Percentiles rank a stretch among this genome's conserved stretches.
phyloP scores from a whole-genome alignment of 495 filamentous ascomycete species.

The Penicillium bialowiezense region DNA sequence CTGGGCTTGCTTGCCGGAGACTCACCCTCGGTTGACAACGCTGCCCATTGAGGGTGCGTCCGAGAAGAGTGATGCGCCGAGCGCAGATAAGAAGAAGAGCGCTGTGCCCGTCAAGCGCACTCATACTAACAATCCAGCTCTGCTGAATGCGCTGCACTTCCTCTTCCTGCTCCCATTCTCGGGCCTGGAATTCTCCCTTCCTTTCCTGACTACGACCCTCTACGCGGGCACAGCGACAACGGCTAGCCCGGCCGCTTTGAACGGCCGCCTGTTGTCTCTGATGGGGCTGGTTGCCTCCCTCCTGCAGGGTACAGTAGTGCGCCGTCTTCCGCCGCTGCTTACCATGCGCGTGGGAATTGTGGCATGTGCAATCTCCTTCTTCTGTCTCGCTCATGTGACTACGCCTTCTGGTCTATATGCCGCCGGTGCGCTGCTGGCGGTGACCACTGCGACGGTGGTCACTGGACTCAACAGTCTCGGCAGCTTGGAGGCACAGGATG shows the following conservation, averaged over 20 bases:
- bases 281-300: slow-evolving; percentile 90
- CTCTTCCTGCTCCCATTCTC: slow-evolving; percentile 94
- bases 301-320: slow-evolving; percentile 81
- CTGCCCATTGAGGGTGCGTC: slow-evolving; percentile 24
- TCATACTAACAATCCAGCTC: slow-evolving; percentile 73
- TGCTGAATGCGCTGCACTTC: slow-evolving; percentile 88
- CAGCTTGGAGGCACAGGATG: slow-evolving; percentile 79
- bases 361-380: slow-evolving; percentile 75
- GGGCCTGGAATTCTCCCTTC: slow-evolving; percentile 89
- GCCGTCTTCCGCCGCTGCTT: slow-evolving; percentile 72
- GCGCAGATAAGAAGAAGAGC: slow-evolving; percentile 11
- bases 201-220: slow-evolving; percentile 94
- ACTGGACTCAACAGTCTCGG: slow-evolving; percentile 88
- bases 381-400: slow-evolving; percentile 66
- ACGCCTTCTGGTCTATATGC: slow-evolving; percentile 68
- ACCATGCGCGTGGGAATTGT: slow-evolving; percentile 77
- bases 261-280: slow-evolving; percentile 85
- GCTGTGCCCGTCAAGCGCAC: slow-evolving; percentile 3
- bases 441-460: slow-evolving; percentile 91
- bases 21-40: slow-evolving; percentile 56
- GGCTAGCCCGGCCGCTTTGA: slow-evolving; percentile 59
- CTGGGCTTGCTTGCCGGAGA: slow-evolving; percentile 87
- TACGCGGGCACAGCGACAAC: slow-evolving; percentile 59
- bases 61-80: background rate
- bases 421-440: slow-evolving; percentile 77